These are phyloP conservation scores for Epichloe gansuensis DNA, from an alignment of 2,329 filamentous ascomycete genomes.

Conservation along the genomic window DNA sequence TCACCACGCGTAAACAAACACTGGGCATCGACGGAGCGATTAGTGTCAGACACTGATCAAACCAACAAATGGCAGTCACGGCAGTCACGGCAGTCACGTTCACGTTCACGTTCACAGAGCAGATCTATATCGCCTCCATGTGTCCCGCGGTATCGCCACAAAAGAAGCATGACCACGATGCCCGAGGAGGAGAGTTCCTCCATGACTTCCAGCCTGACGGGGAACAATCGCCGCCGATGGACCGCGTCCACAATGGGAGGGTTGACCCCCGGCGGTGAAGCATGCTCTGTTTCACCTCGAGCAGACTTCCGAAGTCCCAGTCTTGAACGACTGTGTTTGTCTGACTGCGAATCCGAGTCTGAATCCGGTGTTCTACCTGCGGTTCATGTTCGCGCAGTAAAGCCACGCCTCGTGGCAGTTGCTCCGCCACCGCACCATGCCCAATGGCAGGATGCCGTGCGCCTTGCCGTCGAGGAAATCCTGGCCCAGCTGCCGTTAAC, in stretches of 20 bases:
- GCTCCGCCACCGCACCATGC: neutral
- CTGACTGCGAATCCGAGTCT: neutral
- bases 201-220: neutral
- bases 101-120: neutral
- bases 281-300: neutral
- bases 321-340: neutral
- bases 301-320: neutral
- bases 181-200: neutral
- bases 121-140: slow-evolving; percentile 7
- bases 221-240: neutral
- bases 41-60: neutral
- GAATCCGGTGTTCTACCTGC: neutral
- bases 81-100: neutral
- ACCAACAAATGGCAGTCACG: slow-evolving; percentile 3
- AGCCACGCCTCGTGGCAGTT: neutral
- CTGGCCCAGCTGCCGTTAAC: slow-evolving; percentile 5
- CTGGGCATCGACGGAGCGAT: neutral
- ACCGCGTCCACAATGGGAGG: neutral
- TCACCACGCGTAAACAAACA: neutral
- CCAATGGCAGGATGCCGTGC: slow-evolving; percentile 5
- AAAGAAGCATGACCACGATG: neutral
- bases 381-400: neutral
- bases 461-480: slow-evolving; percentile 5
- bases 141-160: slow-evolving; percentile 6
- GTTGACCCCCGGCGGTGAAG: neutral